These are phyloP conservation scores for Pinguiococcus pyrenoidosus DNA, from an alignment of 108 stramenopile species.

Conservation along the genomic window DNA sequence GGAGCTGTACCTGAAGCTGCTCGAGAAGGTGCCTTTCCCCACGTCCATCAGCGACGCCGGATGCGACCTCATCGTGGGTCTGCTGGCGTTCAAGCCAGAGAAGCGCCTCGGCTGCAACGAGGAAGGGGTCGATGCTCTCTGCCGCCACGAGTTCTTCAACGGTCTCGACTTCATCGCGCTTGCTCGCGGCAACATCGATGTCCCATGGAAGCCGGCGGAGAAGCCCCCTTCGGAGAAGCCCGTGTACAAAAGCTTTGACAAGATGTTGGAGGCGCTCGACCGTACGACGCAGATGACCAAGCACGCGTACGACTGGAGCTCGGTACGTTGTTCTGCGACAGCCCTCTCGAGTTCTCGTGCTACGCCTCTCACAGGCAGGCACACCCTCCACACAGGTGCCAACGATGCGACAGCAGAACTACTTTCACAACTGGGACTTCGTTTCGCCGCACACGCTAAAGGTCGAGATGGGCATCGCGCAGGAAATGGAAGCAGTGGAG, in stretches of 20 bases:
- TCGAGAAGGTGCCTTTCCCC: slow-evolving; percentile 21
- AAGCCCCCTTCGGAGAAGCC: slow-evolving; percentile 3
- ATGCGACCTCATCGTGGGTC: slow-evolving; percentile 9
- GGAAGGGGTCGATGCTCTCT: slow-evolving; percentile 9
- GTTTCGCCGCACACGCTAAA: slow-evolving; percentile 40
- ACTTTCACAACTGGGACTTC: slow-evolving; percentile 40
- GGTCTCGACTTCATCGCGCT: background rate
- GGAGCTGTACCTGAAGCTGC: slow-evolving; percentile 3
- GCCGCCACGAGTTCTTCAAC: slow-evolving; percentile 4
- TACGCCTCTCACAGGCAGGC: no score
- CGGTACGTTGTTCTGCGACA: no score
- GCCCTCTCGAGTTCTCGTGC: no score
- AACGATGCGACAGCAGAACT: slow-evolving; percentile 16
- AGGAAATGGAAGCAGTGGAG: slow-evolving; percentile 33
- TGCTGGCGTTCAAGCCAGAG: slow-evolving; percentile 17
- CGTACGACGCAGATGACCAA: slow-evolving; percentile 5
- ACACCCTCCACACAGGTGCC: no score
- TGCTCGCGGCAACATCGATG: slow-evolving; percentile 10
- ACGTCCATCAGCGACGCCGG: slow-evolving; percentile 9
- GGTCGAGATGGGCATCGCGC: slow-evolving; percentile 31
- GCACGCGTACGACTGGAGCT: slow-evolving; percentile 3
- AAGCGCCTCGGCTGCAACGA: slow-evolving; percentile 19
- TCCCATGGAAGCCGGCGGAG: slow-evolving; percentile 18
- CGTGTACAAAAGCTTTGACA: slow-evolving; percentile 18
- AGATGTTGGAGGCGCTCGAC: slow-evolving; percentile 16